Percentiles rank a stretch among this genome's conserved stretches.
Conservation (phyloP, 2,329 filamentous ascomycete species). For the Cladosporium colombiae region DNA sequence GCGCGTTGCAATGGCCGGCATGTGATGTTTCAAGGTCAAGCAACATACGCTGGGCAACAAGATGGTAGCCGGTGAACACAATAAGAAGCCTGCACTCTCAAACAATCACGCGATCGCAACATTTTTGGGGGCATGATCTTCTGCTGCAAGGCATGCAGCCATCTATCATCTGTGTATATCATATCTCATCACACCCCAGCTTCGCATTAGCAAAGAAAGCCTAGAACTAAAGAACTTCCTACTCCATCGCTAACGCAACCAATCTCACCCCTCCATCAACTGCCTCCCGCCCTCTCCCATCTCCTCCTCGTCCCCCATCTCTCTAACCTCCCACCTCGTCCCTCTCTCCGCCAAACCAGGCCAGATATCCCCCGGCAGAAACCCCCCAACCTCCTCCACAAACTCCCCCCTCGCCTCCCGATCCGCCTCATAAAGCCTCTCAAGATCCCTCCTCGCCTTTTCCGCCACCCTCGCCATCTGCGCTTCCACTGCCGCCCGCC, state of each 20-base stretch:
- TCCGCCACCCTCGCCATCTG: conserved; percentile 73
- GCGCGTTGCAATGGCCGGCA: not conserved
- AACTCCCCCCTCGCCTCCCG: conserved; percentile 73
- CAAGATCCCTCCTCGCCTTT: conserved; percentile 75
- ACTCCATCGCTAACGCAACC: not conserved
- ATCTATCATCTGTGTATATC: not conserved
- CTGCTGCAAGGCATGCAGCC: not conserved
- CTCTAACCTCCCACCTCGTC: conserved; percentile 29
- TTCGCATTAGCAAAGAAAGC: not conserved
- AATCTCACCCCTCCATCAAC: conserved; percentile 11
- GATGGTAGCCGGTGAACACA: not conserved
- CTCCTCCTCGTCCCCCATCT: not conserved
- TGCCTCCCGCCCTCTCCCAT: not conserved
- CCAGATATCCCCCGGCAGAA: conserved; percentile 59
- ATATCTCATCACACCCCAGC: not conserved
- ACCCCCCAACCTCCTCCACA: conserved; percentile 79
- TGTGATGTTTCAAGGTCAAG: not conserved
- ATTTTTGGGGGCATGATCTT: not conserved
- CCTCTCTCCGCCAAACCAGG: conserved; percentile 29
- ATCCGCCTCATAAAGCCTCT: conserved; percentile 70
- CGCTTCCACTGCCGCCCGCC: conserved; percentile 71
- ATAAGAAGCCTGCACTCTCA: not conserved
- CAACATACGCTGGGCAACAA: not conserved
- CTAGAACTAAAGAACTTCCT: not conserved
- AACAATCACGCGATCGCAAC: not conserved